phyloP scores from a whole-genome alignment of 768 basidiomycete genomes.

The Tylopilus vinaceipallidus region DNA sequence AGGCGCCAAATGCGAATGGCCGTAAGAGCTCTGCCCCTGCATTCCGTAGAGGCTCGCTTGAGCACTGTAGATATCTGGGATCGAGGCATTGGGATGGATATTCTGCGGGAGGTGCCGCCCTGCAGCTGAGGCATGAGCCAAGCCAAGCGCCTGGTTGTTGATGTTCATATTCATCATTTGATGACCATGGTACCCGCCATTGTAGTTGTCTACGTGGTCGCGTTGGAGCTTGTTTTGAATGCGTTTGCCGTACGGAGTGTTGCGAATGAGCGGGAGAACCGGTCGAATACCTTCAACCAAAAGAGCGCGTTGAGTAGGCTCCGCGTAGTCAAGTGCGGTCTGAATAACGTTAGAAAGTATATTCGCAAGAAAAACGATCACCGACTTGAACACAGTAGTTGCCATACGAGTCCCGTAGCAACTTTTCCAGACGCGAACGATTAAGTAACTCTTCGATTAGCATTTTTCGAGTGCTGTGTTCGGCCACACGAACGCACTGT shows the following conservation, averaged over 20 bases:
- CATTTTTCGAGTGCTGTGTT: constrained; percentile 90
- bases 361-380: constrained; percentile 8
- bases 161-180: constrained; percentile 58
- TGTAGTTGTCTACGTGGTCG: constrained; percentile 76
- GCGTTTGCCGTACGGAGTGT: constrained; percentile 98
- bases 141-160: constrained; percentile 53
- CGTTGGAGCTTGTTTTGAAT: constrained; percentile 99
- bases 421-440: constrained; percentile 90
- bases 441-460: constrained; percentile 95
- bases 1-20: constrained; percentile 50
- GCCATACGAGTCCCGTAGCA: constrained; percentile 93
- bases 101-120: constrained; percentile 58
- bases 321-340: constrained; percentile 98
- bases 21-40: constrained; percentile 54
- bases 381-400: constrained; percentile 91
- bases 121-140: constrained; percentile 38
- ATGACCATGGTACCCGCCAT: constrained; percentile 55
- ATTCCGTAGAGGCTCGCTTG: constrained; percentile 63
- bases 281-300: constrained; percentile 98
- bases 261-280: constrained; percentile 96
- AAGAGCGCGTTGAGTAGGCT: constrained; percentile 86
- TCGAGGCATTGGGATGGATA: constrained; percentile 49
- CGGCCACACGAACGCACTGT: constrained; percentile 88
- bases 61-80: constrained; percentile 64
- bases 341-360: constrained; percentile 34